Conservation (phyloP, 1,139 yeast genomes). For the Diutina neorugosa region DNA sequence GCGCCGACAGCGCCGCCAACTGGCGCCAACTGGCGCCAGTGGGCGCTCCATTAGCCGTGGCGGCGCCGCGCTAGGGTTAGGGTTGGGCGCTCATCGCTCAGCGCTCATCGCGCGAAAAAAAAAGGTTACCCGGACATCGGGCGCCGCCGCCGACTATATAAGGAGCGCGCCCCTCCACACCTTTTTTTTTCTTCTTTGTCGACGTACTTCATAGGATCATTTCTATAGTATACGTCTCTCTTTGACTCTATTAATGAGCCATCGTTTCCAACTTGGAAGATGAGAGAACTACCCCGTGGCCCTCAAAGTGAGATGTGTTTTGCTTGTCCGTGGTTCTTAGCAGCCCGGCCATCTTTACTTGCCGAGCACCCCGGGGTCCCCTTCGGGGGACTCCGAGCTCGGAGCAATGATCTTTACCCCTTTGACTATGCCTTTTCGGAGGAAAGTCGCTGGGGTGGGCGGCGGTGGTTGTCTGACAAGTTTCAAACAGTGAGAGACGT, state of each 20-base stretch:
- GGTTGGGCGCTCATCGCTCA: too few relatives aligned
- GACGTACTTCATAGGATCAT: conserved; percentile 98
- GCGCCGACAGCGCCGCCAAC: too few relatives aligned
- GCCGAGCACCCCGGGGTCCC: conserved; percentile 7
- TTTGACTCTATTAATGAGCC: conserved; percentile 99
- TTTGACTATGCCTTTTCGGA: conserved; percentile 74
- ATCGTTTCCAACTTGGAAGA: conserved; percentile 99
- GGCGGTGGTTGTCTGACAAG: conserved; percentile 99
- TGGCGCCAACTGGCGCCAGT: too few relatives aligned
- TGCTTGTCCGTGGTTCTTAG: conserved; percentile 83
- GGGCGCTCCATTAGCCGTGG: too few relatives aligned
- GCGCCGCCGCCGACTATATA: too few relatives aligned
- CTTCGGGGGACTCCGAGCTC: neutral
- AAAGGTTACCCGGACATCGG: too few relatives aligned
- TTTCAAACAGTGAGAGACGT: conserved; percentile 14
- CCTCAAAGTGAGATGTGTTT: conserved; percentile 63
- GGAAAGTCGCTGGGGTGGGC: conserved; percentile 87
- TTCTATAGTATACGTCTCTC: conserved; percentile 99
- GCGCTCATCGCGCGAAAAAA: too few relatives aligned
- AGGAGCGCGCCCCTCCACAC: too few relatives aligned
- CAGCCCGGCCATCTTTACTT: conserved; percentile 70
- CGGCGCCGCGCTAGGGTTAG: too few relatives aligned
- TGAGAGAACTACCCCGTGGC: conserved; percentile 93
- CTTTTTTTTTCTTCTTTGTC: conserved; percentile 39
- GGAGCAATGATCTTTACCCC: conserved; percentile 99